Conservation (phyloP, 768 basidiomycete species). For the Leccinum longicurvipes region DNA sequence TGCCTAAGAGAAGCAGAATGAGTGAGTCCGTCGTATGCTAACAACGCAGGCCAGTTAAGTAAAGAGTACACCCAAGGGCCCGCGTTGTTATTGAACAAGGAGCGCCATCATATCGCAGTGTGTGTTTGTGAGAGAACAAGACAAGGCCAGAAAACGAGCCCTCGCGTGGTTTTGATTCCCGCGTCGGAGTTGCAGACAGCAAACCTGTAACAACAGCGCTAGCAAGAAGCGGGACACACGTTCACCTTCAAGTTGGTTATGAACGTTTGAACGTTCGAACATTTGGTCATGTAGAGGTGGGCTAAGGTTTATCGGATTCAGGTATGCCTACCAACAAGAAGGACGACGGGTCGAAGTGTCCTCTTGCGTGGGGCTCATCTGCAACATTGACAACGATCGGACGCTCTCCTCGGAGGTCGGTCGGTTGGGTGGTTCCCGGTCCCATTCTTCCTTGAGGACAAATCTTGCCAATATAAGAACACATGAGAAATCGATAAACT, state of each 20-base stretch:
- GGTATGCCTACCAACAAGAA: not conserved
- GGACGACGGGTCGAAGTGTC: not conserved
- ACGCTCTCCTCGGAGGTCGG: not conserved
- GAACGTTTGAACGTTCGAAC: no score
- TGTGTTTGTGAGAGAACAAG: conserved; percentile 5
- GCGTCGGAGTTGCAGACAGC: conserved; percentile 18
- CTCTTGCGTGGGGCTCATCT: not conserved
- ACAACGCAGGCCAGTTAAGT: conserved; percentile 22
- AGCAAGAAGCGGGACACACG: no score
- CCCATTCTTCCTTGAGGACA: not conserved
- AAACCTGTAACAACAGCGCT: no score
- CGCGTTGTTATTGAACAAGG: conserved; percentile 51
- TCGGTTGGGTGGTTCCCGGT: not conserved
- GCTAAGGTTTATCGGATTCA: not conserved
- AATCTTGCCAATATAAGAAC: not conserved
- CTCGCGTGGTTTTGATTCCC: not conserved
- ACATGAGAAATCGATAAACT: not conserved
- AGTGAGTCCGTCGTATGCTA: not conserved
- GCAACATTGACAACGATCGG: not conserved
- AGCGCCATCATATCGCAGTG: conserved; percentile 42
- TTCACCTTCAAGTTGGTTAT: no score
- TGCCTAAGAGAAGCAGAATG: not conserved
- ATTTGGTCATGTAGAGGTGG: not conserved
- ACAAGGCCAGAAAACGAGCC: not conserved
- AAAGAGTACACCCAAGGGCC: conserved; percentile 27